Percentiles rank a stretch among this genome's conserved stretches.
These are phyloP conservation scores for Zea mays DNA, from an alignment of 176 grass and related monocot species.

Conservation along the genomic window DNA sequence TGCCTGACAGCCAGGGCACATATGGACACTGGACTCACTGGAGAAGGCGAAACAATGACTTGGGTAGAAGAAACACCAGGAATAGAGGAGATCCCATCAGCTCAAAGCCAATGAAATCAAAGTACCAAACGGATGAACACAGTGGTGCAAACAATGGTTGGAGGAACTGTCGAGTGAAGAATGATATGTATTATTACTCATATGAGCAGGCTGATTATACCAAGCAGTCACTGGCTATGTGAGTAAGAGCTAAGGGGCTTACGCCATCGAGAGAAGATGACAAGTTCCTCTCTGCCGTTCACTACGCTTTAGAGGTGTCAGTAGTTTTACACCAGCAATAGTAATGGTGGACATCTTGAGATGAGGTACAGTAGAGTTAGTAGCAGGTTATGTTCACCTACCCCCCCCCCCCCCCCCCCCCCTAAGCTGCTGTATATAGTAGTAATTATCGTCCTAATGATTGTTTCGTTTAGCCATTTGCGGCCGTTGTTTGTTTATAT, in stretches of 20 bases:
- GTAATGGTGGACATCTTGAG: not conserved
- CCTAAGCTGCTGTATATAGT: constrained; percentile 35
- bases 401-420: not conserved
- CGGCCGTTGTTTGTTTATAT: constrained; percentile 19
- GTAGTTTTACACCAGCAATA: constrained; percentile 17
- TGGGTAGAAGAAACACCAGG: constrained; percentile 42
- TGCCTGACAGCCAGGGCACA: constrained; percentile 27
- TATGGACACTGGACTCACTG: constrained; percentile 49
- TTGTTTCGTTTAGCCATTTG: constrained; percentile 29
- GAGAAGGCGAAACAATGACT: constrained; percentile 37
- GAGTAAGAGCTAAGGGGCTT: not conserved
- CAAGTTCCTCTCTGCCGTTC: not conserved
- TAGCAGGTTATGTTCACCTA: constrained; percentile 9
- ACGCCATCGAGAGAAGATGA: not conserved
- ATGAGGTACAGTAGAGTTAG: constrained; percentile 24
- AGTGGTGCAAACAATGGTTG: constrained; percentile 28
- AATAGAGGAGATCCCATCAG: constrained; percentile 49
- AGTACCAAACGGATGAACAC: constrained; percentile 37
- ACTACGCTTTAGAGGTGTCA: constrained; percentile 20
- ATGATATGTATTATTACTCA: constrained; percentile 42
- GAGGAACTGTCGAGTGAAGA: constrained; percentile 48
- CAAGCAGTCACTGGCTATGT: constrained; percentile 54
- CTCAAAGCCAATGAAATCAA: constrained; percentile 57
- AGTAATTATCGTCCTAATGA: constrained; percentile 19
- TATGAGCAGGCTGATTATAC: constrained; percentile 45